These are phyloP conservation scores for Umbelopsis sp. DNA, from an alignment of 192 early-diverging fungal species.

Conservation along the genomic window DNA sequence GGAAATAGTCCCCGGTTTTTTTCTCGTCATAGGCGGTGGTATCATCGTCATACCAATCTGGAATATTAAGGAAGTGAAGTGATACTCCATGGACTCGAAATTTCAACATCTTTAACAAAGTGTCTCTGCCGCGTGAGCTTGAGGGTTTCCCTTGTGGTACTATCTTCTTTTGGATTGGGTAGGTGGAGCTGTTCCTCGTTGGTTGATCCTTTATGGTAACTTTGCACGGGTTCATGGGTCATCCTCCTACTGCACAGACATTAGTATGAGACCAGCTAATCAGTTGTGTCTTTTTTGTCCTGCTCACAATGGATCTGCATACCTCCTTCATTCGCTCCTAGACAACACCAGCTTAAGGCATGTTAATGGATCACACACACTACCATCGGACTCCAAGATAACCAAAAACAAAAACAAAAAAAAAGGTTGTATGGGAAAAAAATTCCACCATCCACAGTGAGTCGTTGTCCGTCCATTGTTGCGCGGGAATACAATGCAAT, in stretches of 20 bases:
- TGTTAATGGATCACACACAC: not conserved
- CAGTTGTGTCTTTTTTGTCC: not conserved
- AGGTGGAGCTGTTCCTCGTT: constrained; percentile 14
- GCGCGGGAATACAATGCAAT: not conserved
- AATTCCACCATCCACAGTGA: not conserved
- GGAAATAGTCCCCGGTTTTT: too few species aligned
- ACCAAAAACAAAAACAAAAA: not conserved
- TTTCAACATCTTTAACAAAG: not conserved
- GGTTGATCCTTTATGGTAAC: constrained; percentile 5
- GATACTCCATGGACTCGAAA: too few species aligned
- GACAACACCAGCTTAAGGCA: not conserved
- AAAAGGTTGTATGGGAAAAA: not conserved
- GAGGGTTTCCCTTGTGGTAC: not conserved
- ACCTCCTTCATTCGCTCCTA: not conserved
- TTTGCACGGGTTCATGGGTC: constrained; percentile 5
- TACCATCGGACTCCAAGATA: not conserved
- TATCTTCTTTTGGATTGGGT: constrained; percentile 3
- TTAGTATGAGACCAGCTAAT: not conserved
- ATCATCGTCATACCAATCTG: too few species aligned
- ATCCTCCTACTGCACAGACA: constrained; percentile 18
- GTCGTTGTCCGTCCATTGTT: not conserved
- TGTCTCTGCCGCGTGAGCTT: too few species aligned
- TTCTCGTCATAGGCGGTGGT: too few species aligned
- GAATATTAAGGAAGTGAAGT: too few species aligned
- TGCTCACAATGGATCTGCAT: not conserved